phyloP scores from a whole-genome alignment of 345 rosid genomes.

The Balakata baccata region DNA sequence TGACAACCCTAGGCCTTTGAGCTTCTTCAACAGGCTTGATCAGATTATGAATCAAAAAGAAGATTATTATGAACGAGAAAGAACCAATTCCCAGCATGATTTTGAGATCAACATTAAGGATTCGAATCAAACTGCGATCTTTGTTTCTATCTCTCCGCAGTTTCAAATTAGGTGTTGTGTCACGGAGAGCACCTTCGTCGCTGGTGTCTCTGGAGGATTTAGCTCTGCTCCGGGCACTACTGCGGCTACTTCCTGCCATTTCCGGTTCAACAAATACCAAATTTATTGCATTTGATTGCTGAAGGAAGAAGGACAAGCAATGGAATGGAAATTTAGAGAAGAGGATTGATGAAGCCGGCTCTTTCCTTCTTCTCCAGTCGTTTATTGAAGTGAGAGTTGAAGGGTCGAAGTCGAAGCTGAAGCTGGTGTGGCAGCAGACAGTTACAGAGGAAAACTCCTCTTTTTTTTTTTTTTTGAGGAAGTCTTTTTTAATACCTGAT shows the following conservation, averaged over 20 bases:
- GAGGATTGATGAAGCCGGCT: background rate
- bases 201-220: slow-evolving; percentile 35
- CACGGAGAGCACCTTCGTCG: slow-evolving; percentile 34
- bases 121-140: slow-evolving; percentile 29
- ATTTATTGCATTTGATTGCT: background rate
- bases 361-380: background rate
- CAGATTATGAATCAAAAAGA: slow-evolving; percentile 36
- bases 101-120: slow-evolving; percentile 39
- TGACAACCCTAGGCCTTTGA: slow-evolving; percentile 58
- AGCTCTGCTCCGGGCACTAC: slow-evolving; percentile 53
- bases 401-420: background rate
- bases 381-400: background rate
- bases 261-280: background rate
- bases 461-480: too few relatives aligned
- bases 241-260: slow-evolving; percentile 65
- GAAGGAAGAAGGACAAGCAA: background rate
- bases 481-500: too few relatives aligned
- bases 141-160: slow-evolving; percentile 27
- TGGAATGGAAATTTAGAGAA: background rate
- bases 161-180: slow-evolving; percentile 23
- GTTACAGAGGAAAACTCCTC: background rate
- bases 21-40: slow-evolving; percentile 34
- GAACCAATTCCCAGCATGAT: slow-evolving; percentile 38
- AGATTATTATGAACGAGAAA: slow-evolving; percentile 29
- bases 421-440: background rate